phyloP scores from a whole-genome alignment of 805 yeast genomes.

The Geotrichum ghanense region DNA sequence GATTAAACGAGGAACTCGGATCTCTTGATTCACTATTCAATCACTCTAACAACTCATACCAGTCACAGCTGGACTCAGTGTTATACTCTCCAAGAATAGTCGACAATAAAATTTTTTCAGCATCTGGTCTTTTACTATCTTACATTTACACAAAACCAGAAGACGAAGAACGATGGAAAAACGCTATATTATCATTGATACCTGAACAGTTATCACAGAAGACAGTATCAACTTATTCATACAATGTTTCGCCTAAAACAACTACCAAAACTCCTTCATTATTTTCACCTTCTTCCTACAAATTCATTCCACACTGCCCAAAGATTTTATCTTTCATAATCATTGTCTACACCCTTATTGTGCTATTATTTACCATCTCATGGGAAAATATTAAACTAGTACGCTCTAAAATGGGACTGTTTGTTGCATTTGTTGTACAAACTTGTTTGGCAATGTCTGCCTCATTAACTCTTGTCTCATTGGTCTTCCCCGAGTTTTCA shows the following conservation, averaged over 20 bases:
- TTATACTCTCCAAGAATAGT: neutral
- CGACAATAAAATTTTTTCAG: neutral
- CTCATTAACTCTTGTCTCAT: constrained; percentile 33
- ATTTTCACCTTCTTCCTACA: constrained; percentile 6
- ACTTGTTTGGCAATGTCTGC: constrained; percentile 29
- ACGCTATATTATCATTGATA: constrained; percentile 24
- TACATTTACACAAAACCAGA: neutral
- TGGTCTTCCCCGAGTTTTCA: constrained; percentile 24
- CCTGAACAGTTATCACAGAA: neutral
- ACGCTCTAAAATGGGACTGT: constrained; percentile 36
- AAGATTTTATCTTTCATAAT: constrained; percentile 14
- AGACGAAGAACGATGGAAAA: constrained; percentile 29
- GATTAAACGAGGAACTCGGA: neutral
- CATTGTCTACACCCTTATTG: constrained; percentile 21
- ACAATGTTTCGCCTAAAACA: constrained; percentile 29
- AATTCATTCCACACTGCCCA: constrained; percentile 14
- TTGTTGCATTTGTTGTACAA: constrained; percentile 35
- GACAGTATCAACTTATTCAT: neutral
- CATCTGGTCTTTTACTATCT: constrained; percentile 1
- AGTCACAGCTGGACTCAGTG: neutral
- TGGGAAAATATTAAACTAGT: constrained; percentile 32
- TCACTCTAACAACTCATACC: neutral
- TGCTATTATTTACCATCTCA: constrained; percentile 28
- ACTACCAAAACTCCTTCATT: constrained; percentile 16
- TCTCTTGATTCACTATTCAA: too few species aligned